Evolutionary conservation across 164 flowering plant species (phyloP).

Genomic region (Houttuynia cordata): DNA sequence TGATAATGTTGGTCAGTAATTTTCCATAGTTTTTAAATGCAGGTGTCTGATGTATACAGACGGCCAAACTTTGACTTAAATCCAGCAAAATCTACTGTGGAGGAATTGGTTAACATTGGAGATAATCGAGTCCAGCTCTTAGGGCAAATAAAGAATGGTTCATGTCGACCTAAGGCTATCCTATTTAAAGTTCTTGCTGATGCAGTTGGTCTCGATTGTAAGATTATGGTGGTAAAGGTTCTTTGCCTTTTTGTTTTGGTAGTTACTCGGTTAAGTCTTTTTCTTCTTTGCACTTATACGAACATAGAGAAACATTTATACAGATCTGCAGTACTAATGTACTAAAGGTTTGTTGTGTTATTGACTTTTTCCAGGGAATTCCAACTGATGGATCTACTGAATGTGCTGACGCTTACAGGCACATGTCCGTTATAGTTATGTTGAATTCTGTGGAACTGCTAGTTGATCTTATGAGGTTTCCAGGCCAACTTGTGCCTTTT

Average conservation of each 20-base stretch:
- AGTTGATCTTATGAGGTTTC: slow-evolving; percentile 93
- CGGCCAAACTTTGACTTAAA: slow-evolving; percentile 58
- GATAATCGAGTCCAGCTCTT: slow-evolving; percentile 59
- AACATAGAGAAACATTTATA: too few species aligned
- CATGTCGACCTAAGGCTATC: slow-evolving; percentile 90
- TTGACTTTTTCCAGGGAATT: slow-evolving; percentile 49
- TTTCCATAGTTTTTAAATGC: slow-evolving; percentile 3
- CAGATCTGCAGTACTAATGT: too few species aligned
- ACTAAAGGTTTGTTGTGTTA: not conserved
- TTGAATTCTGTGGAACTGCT: slow-evolving; percentile 77
- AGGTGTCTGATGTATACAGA: slow-evolving; percentile 87
- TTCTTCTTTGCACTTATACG: too few species aligned
- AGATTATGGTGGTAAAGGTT: slow-evolving; percentile 65
- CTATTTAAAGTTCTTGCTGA: slow-evolving; percentile 96
- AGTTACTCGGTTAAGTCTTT: not conserved
- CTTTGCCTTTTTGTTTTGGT: not conserved
- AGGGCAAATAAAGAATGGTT: slow-evolving; percentile 84
- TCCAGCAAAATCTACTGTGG: slow-evolving; percentile 64
- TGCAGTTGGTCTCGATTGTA: slow-evolving; percentile 87
- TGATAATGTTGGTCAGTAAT: too few species aligned
- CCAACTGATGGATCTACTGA: slow-evolving; percentile 63
- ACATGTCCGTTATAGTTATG: slow-evolving; percentile 83
- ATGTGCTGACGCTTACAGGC: slow-evolving; percentile 65
- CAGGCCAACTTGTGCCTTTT: slow-evolving; percentile 82
- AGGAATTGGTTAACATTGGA: slow-evolving; percentile 43